phyloP scores from a whole-genome alignment of 352 stramenopile genomes.

The Phytophthora tentaculata region DNA sequence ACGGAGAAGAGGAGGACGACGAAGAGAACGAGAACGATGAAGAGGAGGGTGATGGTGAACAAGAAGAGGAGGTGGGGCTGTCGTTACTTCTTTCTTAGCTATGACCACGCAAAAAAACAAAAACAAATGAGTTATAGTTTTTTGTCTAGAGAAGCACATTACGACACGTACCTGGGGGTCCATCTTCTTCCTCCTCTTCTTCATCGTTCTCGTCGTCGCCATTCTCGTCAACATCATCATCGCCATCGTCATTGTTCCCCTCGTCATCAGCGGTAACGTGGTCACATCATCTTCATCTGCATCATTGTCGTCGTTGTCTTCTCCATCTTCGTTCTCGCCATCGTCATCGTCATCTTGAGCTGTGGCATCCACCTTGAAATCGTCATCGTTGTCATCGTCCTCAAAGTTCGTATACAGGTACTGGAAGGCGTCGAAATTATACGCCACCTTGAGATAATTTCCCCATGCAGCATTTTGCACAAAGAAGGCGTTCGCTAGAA shows the following conservation, averaged over 20 bases:
- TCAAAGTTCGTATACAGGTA: slow-evolving; percentile 77
- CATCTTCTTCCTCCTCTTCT: slow-evolving; percentile 44
- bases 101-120: no score
- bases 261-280: no score
- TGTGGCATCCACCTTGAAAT: slow-evolving; percentile 36
- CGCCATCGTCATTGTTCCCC: slow-evolving; percentile 19
- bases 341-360: slow-evolving; percentile 59
- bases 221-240: slow-evolving; percentile 22
- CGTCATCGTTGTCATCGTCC: slow-evolving; percentile 51
- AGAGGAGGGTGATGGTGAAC: slow-evolving; percentile 21
- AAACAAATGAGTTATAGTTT: no score
- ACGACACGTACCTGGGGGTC: slow-evolving; percentile 54
- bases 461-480: slow-evolving; percentile 83
- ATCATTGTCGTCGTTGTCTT: slow-evolving; percentile 30
- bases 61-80: slow-evolving; percentile 60
- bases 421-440: slow-evolving; percentile 46
- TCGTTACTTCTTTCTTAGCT: no score
- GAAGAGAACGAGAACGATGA: no score
- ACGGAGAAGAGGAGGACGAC: slow-evolving; percentile 9
- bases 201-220: slow-evolving; percentile 48
- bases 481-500: slow-evolving; percentile 64
- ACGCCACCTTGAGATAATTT: slow-evolving; percentile 81
- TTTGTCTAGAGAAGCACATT: no score
- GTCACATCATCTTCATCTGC: background rate
- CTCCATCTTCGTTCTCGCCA: slow-evolving; percentile 37